Percentiles rank a stretch among this genome's conserved stretches.
Evolutionary conservation across 257 asterid species (phyloP).

Genomic region (Fraxinus pennsylvanica): DNA sequence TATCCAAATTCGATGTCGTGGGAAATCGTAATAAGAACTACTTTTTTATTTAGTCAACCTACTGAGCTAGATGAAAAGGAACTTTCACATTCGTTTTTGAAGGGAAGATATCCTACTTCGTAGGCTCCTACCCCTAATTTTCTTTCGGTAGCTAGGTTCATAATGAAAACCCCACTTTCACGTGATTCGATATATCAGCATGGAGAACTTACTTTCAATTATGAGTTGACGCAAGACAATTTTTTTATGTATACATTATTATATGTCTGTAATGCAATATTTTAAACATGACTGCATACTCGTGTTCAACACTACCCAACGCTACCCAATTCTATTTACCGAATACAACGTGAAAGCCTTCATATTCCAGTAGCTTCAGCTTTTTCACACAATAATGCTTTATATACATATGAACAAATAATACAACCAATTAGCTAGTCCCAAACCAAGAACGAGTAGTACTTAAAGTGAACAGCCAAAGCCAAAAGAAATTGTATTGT

Average conservation of each 20-base stretch:
- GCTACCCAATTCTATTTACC: too few relatives aligned
- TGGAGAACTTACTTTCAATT: too few relatives aligned
- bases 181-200: too few relatives aligned
- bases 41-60: too few relatives aligned
- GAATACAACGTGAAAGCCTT: neutral
- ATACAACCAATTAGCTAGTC: conserved; percentile 32
- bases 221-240: neutral
- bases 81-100: too few relatives aligned
- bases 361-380: neutral
- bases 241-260: neutral
- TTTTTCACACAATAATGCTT: neutral
- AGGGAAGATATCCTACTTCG: too few relatives aligned
- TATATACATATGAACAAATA: conserved; percentile 3
- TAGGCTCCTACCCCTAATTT: too few relatives aligned
- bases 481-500: conserved; percentile 49
- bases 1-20: too few relatives aligned
- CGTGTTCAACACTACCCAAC: neutral
- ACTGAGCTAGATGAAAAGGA: too few relatives aligned
- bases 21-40: too few relatives aligned
- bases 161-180: too few relatives aligned
- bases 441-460: conserved; percentile 26
- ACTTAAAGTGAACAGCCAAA: conserved; percentile 39
- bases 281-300: neutral
- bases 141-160: too few relatives aligned
- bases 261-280: neutral